A percentile compares a stretch with the other conserved stretches of the same genome.
Evolutionary conservation across 352 stramenopile species (phyloP).

Genomic region (Phytophthora pisi): DNA sequence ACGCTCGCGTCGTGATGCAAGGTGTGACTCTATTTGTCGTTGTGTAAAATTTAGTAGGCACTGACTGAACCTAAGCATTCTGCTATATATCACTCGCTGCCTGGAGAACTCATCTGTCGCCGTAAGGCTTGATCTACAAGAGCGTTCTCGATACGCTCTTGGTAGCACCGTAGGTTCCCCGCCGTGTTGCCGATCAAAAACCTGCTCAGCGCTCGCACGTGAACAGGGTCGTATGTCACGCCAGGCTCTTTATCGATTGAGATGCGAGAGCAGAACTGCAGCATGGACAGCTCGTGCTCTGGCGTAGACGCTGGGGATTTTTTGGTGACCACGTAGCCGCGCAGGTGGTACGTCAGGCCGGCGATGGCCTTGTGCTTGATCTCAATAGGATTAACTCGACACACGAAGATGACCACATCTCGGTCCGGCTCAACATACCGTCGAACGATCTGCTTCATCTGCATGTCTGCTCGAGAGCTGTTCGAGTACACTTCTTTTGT

Average conservation of each 20-base stretch:
- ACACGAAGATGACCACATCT: conserved; percentile 22
- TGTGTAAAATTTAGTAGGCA: not conserved
- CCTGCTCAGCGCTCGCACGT: conserved; percentile 42
- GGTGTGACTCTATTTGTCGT: not conserved
- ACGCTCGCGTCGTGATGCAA: not conserved
- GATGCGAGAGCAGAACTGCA: conserved; percentile 56
- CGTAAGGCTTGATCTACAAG: conserved; percentile 27
- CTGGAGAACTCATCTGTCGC: not conserved
- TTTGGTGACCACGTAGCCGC: conserved; percentile 46
- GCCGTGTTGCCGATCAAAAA: conserved; percentile 47
- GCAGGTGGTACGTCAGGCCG: conserved; percentile 24
- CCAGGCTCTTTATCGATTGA: conserved; percentile 49
- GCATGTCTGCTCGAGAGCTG: conserved; percentile 20
- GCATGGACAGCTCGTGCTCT: conserved; percentile 37
- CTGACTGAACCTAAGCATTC: not conserved
- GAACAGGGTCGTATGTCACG: conserved; percentile 18
- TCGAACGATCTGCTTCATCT: conserved; percentile 29
- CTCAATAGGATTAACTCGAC: conserved; percentile 13
- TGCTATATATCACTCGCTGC: not conserved
- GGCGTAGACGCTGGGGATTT: conserved; percentile 27
- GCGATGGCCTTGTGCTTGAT: conserved; percentile 28
- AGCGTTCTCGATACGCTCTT: conserved; percentile 55
- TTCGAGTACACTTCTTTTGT: conserved; percentile 27
- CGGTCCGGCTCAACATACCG: conserved; percentile 24
- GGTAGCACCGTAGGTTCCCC: conserved; percentile 43